Conservation (phyloP, 225 moss, liverwort and hornwort species). For the Physcomitrellopsis africana region DNA sequence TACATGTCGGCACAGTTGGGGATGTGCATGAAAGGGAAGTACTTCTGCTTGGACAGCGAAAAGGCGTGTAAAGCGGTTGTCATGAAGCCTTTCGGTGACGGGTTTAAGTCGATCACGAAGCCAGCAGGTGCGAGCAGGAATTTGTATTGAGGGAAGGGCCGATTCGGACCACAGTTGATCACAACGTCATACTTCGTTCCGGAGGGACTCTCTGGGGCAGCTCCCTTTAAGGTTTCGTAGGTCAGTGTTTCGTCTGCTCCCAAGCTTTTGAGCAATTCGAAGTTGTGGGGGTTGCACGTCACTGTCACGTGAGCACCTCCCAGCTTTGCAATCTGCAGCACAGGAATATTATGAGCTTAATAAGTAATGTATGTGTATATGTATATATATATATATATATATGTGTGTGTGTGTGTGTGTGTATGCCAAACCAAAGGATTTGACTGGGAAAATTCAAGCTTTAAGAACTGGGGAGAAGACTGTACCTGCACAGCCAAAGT, state of each 20-base stretch:
- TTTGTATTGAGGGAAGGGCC: slow-evolving; percentile 45
- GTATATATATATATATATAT: too few relatives aligned
- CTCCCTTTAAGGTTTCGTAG: slow-evolving; percentile 30
- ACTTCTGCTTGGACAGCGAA: slow-evolving; percentile 53
- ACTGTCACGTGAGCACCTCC: slow-evolving; percentile 77
- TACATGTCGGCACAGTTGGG: slow-evolving; percentile 53
- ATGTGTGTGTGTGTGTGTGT: too few relatives aligned
- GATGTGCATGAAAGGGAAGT: slow-evolving; percentile 35
- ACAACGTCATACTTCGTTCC: slow-evolving; percentile 68
- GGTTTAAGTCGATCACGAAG: slow-evolving; percentile 56
- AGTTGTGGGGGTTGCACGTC: slow-evolving; percentile 51
- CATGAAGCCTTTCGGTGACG: slow-evolving; percentile 22
- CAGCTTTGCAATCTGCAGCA: slow-evolving; percentile 72
- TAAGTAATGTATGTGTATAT: not conserved
- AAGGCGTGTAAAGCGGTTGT: slow-evolving; percentile 36
- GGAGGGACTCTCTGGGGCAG: slow-evolving; percentile 45
- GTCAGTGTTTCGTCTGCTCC: slow-evolving; percentile 76
- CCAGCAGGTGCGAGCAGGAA: slow-evolving; percentile 51
- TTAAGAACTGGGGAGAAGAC: not conserved
- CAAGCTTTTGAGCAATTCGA: slow-evolving; percentile 48
- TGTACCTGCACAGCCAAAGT: slow-evolving; percentile 71
- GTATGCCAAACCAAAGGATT: too few relatives aligned
- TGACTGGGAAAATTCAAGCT: not conserved
- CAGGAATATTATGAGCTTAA: not conserved
- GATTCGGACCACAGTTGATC: slow-evolving; percentile 46